These are phyloP conservation scores for Amaranthus tricolor DNA, from an alignment of 179 eudicot species.

Conservation along the genomic window DNA sequence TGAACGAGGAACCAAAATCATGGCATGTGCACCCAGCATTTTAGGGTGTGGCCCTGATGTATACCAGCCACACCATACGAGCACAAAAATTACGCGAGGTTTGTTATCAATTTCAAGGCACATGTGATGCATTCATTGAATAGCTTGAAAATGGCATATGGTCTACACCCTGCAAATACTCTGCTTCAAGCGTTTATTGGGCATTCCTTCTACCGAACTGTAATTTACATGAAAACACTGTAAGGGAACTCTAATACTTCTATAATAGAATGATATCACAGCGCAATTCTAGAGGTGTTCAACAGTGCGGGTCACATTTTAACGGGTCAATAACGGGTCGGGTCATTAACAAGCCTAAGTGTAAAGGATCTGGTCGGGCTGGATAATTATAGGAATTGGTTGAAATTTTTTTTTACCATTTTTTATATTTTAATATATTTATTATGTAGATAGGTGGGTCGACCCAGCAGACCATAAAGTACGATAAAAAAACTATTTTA, in stretches of 20 bases:
- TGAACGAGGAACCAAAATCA: background rate
- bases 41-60: background rate
- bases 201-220: constrained; percentile 52
- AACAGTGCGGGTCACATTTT: too few species aligned
- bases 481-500: too few species aligned
- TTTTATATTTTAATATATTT: too few species aligned
- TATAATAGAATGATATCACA: too few species aligned
- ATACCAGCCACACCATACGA: constrained; percentile 2
- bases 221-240: constrained; percentile 10
- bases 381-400: too few species aligned
- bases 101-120: constrained; percentile 38
- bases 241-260: background rate
- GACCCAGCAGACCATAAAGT: too few species aligned
- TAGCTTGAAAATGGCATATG: constrained; percentile 56
- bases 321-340: too few species aligned
- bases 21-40: background rate
- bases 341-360: too few species aligned
- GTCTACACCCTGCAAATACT: constrained; percentile 44
- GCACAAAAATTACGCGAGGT: background rate
- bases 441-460: too few species aligned
- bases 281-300: too few species aligned
- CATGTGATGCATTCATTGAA: constrained; percentile 50
- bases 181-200: constrained; percentile 54
- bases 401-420: too few species aligned
- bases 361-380: too few species aligned